Evolutionary conservation across 495 filamentous ascomycete species (phyloP).

Genomic region (Aspergillus wentii): DNA sequence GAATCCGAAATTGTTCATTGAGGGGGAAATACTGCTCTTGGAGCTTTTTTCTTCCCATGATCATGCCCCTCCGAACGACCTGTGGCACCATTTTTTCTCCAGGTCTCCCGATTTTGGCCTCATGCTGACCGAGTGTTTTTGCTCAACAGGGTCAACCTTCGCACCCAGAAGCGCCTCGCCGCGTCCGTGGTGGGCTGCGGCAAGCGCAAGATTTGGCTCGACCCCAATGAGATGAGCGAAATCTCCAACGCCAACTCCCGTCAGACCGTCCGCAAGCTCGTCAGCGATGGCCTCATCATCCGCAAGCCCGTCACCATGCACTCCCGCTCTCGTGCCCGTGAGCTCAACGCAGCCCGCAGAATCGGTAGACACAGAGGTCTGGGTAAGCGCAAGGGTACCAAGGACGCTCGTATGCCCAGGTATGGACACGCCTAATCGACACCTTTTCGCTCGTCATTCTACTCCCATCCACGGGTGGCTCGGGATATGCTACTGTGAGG

Average conservation of each 20-base stretch:
- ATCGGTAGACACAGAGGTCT: constrained; percentile 96
- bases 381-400: constrained; percentile 99
- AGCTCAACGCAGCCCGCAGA: constrained; percentile 81
- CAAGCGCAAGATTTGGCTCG: constrained; percentile 99
- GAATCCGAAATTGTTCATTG: constrained; percentile 7
- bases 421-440: too few relatives aligned
- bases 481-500: constrained; percentile 1
- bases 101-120: constrained; percentile 15
- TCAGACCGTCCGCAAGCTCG: constrained; percentile 99
- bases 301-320: constrained; percentile 99
- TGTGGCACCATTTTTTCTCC: too few relatives aligned
- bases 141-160: constrained; percentile 87
- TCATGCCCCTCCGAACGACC: constrained; percentile 2
- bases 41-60: constrained; percentile 10
- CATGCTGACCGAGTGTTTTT: constrained; percentile 34
- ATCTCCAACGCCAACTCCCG: constrained; percentile 99
- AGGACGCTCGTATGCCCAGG: constrained; percentile 98
- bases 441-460: too few relatives aligned
- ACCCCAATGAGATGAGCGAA: constrained; percentile 98
- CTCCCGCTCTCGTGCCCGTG: constrained; percentile 91
- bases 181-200: constrained; percentile 96
- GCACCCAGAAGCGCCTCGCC: constrained; percentile 99
- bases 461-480: too few relatives aligned
- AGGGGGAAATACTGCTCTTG: constrained; percentile 11
- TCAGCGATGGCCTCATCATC: constrained; percentile 99